These are phyloP conservation scores for Epichloe gansuensis DNA, from an alignment of 2,329 filamentous ascomycete species.

Conservation along the genomic window DNA sequence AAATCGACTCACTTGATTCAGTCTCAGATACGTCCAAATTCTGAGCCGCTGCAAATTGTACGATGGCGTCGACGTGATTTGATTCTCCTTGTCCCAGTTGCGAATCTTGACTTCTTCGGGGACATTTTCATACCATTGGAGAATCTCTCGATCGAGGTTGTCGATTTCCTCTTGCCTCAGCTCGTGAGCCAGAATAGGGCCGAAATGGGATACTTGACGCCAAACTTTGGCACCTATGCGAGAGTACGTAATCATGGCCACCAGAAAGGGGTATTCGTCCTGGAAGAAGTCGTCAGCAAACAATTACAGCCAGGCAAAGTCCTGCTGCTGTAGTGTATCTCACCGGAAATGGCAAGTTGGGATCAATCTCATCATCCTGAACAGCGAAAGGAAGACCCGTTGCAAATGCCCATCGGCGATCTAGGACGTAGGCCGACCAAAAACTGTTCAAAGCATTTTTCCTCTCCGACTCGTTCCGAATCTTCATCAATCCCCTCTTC, in stretches of 20 bases:
- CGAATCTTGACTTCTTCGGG: slow-evolving; percentile 45
- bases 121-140: slow-evolving; percentile 75
- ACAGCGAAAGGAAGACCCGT: slow-evolving; percentile 77
- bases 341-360: slow-evolving; percentile 66
- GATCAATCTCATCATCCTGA: slow-evolving; percentile 76
- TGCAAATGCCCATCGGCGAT: slow-evolving; percentile 80
- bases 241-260: slow-evolving; percentile 75
- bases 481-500: slow-evolving; percentile 56
- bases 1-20: slow-evolving; percentile 50
- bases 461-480: slow-evolving; percentile 56
- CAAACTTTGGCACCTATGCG: slow-evolving; percentile 77
- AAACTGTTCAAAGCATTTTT: slow-evolving; percentile 59
- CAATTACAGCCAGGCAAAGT: neutral
- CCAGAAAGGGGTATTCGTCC: slow-evolving; percentile 55
- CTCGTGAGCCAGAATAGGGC: slow-evolving; percentile 46
- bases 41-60: slow-evolving; percentile 62
- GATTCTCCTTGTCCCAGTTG: slow-evolving; percentile 43
- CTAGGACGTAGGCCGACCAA: slow-evolving; percentile 77
- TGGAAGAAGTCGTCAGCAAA: slow-evolving; percentile 8
- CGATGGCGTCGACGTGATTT: slow-evolving; percentile 40
- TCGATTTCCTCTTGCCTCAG: slow-evolving; percentile 64
- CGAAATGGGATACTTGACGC: slow-evolving; percentile 61
- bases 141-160: slow-evolving; percentile 67
- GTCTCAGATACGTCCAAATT: slow-evolving; percentile 71
- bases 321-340: slow-evolving; percentile 15